phyloP scores from a whole-genome alignment of 2,329 filamentous ascomycete genomes.

The Cercospora janseana region DNA sequence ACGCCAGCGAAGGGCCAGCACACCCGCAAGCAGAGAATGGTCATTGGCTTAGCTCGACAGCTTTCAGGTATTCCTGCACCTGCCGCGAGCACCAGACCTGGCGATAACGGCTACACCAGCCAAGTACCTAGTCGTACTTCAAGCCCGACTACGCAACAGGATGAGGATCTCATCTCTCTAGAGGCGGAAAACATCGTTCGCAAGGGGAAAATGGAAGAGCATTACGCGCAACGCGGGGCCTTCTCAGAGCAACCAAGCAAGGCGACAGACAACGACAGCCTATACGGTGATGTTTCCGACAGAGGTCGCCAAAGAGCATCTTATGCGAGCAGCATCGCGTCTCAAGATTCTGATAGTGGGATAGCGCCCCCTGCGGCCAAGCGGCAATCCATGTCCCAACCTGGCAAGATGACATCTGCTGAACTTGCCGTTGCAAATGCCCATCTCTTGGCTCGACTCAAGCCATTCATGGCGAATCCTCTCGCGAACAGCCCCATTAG shows the following conservation, averaged over 20 bases:
- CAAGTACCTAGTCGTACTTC: conserved; percentile 44
- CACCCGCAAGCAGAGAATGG: conserved; percentile 79
- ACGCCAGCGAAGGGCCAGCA: conserved; percentile 79
- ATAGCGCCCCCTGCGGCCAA: conserved; percentile 45
- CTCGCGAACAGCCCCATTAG: conserved; percentile 76
- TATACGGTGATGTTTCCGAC: conserved; percentile 37
- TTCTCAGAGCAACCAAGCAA: conserved; percentile 67
- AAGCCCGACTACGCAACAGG: conserved; percentile 47
- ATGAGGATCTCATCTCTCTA: conserved; percentile 66
- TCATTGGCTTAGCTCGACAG: conserved; percentile 82
- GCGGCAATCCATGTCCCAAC: conserved; percentile 51
- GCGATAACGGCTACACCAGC: conserved; percentile 43
- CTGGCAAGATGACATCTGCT: conserved; percentile 66
- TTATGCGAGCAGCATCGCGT: conserved; percentile 28
- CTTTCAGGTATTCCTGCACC: conserved; percentile 82
- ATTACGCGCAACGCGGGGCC: conserved; percentile 61
- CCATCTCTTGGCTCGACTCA: conserved; percentile 81
- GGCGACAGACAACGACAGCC: conserved; percentile 44
- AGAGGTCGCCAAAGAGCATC: conserved; percentile 22
- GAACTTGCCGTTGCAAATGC: conserved; percentile 79
- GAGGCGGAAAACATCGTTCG: conserved; percentile 76
- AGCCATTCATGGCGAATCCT: conserved; percentile 85
- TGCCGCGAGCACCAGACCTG: conserved; percentile 38
- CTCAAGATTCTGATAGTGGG: conserved; percentile 25
- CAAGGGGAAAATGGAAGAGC: conserved; percentile 67